phyloP scores from a whole-genome alignment of 208 protist genomes.

The Acanthamoeba culbertsoni region DNA sequence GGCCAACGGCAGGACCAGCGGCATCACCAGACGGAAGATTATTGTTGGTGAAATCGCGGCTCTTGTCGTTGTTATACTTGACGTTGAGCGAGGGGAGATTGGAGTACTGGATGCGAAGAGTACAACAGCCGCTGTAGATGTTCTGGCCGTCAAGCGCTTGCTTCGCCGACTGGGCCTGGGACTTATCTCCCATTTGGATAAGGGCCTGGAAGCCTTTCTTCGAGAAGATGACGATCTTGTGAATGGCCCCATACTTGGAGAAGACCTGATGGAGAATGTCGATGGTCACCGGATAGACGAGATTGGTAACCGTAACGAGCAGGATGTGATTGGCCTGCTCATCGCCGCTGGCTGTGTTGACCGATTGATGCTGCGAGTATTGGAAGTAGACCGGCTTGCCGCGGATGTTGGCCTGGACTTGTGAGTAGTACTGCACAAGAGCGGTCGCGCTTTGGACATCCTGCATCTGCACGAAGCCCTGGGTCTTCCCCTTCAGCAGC shows the following conservation, averaged over 20 bases:
- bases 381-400: constrained; percentile 72
- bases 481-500: constrained; percentile 75
- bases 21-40: constrained; percentile 46
- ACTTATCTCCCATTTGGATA: constrained; percentile 44
- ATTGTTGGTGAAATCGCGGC: constrained; percentile 51
- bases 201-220: constrained; percentile 58
- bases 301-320: constrained; percentile 73
- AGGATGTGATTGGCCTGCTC: constrained; percentile 74
- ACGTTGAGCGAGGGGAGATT: constrained; percentile 22
- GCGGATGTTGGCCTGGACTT: constrained; percentile 65
- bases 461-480: constrained; percentile 77
- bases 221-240: constrained; percentile 45
- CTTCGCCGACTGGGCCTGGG: background rate
- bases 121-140: constrained; percentile 60
- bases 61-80: constrained; percentile 55
- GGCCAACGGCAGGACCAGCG: constrained; percentile 16
- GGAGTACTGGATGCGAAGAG: constrained; percentile 54
- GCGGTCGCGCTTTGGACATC: constrained; percentile 62
- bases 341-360: constrained; percentile 60
- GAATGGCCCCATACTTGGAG: constrained; percentile 31
- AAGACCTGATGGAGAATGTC: constrained; percentile 77
- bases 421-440: constrained; percentile 75
- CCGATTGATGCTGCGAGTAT: constrained; percentile 73
- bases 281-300: constrained; percentile 79
- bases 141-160: constrained; percentile 42